These are phyloP conservation scores for Lophiotrema nucula DNA, from an alignment of 495 filamentous ascomycete species.

Conservation along the genomic window DNA sequence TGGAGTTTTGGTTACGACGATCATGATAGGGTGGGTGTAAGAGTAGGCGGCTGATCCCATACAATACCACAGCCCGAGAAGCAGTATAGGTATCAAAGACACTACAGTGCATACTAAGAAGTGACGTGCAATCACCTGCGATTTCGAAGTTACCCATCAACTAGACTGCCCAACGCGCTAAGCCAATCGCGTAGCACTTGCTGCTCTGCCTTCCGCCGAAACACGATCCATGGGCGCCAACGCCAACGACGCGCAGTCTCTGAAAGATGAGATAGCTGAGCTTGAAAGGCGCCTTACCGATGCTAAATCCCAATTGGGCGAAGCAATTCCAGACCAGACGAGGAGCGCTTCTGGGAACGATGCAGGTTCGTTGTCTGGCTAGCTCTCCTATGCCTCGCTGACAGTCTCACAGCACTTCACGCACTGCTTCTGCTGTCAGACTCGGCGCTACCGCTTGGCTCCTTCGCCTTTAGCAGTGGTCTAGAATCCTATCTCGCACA, in stretches of 20 bases:
- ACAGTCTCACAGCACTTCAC: slow-evolving; percentile 50
- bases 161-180: no score
- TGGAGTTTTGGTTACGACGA: no score
- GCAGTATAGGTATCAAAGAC: no score
- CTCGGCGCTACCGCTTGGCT: slow-evolving; percentile 91
- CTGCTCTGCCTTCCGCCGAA: neutral
- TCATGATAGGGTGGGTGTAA: no score
- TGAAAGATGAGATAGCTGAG: slow-evolving; percentile 54
- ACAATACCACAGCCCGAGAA: no score
- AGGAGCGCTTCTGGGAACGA: slow-evolving; percentile 14
- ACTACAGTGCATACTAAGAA: no score
- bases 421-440: slow-evolving; percentile 89
- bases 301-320: slow-evolving; percentile 41
- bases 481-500: slow-evolving; percentile 94
- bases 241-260: slow-evolving; percentile 24
- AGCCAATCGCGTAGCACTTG: no score
- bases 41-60: no score
- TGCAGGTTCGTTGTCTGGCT: slow-evolving; percentile 14
- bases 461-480: slow-evolving; percentile 93
- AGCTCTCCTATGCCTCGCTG: neutral
- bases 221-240: slow-evolving; percentile 21
- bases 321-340: neutral
- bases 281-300: slow-evolving; percentile 50
- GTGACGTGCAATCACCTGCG: no score
- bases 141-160: no score